A percentile compares a stretch with the other conserved stretches of the same genome.
Conservation (phyloP, 192 early-diverging fungal genomes). For the Funneliformis geosporum region DNA sequence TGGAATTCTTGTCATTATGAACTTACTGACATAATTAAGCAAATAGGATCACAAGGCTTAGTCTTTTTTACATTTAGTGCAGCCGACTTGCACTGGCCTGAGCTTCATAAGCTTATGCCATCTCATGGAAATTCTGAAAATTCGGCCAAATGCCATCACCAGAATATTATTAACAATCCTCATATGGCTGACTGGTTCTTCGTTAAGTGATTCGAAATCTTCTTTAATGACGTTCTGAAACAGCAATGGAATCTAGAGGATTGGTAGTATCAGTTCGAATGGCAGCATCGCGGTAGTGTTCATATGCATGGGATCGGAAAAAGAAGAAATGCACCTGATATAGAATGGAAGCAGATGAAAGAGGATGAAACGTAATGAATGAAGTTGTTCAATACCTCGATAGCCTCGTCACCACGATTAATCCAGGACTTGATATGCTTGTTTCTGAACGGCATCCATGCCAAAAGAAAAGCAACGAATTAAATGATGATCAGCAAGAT, state of each 20-base stretch:
- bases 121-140: background rate
- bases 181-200: constrained; percentile 4
- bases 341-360: background rate
- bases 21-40: too few species aligned
- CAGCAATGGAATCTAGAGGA: background rate
- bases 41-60: background rate
- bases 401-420: too few species aligned
- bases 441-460: too few species aligned
- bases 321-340: background rate
- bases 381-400: too few species aligned
- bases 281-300: too few species aligned
- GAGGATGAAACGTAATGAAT: background rate
- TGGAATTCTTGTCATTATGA: too few species aligned
- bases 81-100: too few species aligned
- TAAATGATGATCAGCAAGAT: too few species aligned
- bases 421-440: too few species aligned
- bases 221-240: background rate
- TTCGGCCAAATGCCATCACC: background rate
- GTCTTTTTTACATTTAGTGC: background rate
- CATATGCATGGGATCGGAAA: too few species aligned
- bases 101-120: background rate
- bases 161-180: background rate
- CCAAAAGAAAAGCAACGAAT: too few species aligned
- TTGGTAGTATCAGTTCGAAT: too few species aligned
- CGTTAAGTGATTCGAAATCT: background rate